Conservation (phyloP, 1,139 yeast species). For the Lizanozyma gosingica region DNA sequence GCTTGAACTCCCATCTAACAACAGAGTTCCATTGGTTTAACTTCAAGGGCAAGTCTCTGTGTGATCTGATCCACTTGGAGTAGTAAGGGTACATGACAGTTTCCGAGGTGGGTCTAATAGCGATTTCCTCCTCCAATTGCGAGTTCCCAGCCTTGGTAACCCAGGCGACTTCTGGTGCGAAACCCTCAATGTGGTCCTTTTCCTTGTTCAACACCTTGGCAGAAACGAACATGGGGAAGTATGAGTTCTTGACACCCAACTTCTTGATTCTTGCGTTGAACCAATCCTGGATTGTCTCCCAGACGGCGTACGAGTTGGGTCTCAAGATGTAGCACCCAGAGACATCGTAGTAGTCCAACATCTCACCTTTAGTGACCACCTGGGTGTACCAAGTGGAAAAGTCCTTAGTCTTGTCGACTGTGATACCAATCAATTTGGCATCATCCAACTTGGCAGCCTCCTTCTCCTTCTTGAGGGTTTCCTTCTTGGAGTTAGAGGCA, state of each 20-base stretch:
- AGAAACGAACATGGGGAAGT: constrained; percentile 98
- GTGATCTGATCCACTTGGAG: constrained; percentile 97
- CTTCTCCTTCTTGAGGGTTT: constrained; percentile 21
- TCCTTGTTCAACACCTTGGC: constrained; percentile 88
- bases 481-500: constrained; percentile 17
- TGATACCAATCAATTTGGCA: constrained; percentile 92
- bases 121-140: constrained; percentile 95
- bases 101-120: constrained; percentile 98
- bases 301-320: constrained; percentile 88
- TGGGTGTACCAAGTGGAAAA: constrained; percentile 98
- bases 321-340: constrained; percentile 98
- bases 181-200: constrained; percentile 98
- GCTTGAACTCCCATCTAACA: constrained; percentile 99
- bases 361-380: constrained; percentile 90
- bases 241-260: constrained; percentile 88
- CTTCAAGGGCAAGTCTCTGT: constrained; percentile 93
- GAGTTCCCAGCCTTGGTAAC: constrained; percentile 93
- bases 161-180: constrained; percentile 99
- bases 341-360: constrained; percentile 97
- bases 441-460: constrained; percentile 61
- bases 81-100: constrained; percentile 99
- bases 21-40: constrained; percentile 99
- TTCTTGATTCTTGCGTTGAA: constrained; percentile 74
- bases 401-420: constrained; percentile 85
- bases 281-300: constrained; percentile 92